phyloP scores from a whole-genome alignment of 768 basidiomycete genomes.

The Lactarius sanguifluus region DNA sequence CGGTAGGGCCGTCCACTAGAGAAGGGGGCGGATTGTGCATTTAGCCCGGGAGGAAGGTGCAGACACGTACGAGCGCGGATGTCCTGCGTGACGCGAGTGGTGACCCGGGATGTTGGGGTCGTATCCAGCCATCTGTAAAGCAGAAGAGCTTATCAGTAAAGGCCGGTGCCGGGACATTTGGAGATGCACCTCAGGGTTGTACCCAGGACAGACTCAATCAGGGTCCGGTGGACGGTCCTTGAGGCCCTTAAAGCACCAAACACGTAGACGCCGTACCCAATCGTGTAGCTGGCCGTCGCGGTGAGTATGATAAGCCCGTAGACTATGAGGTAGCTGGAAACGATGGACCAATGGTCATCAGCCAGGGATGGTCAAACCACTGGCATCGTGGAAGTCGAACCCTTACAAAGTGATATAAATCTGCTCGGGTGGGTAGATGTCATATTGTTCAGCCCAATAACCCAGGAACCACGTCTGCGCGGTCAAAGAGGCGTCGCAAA shows the following conservation, averaged over 20 bases:
- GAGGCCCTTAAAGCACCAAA: conserved; percentile 55
- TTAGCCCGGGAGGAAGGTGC: background rate
- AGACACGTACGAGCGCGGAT: conserved; percentile 42
- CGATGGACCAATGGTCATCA: background rate
- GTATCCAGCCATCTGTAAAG: conserved; percentile 48
- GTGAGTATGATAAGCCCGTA: conserved; percentile 43
- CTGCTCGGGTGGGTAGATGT: conserved; percentile 35
- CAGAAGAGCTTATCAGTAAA: background rate
- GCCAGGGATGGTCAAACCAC: background rate
- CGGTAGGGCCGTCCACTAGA: conserved; percentile 40
- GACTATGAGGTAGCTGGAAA: conserved; percentile 47
- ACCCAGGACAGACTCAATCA: conserved; percentile 54
- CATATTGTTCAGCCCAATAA: conserved; percentile 47
- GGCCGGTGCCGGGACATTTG: too few relatives aligned
- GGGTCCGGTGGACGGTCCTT: conserved; percentile 48
- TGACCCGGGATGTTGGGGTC: conserved; percentile 57
- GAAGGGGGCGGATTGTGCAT: background rate
- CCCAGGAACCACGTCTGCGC: conserved; percentile 47
- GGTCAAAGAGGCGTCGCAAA: conserved; percentile 31
- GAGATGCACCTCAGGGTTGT: conserved; percentile 61
- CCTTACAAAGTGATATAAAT: conserved; percentile 40
- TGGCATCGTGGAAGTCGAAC: too few relatives aligned
- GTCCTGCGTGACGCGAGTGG: conserved; percentile 66
- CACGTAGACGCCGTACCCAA: conserved; percentile 43
- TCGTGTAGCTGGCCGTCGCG: conserved; percentile 37